Evolutionary conservation across 257 asterid species (phyloP), one percentile per base, ranked within the genome.

Genomic region (Eucommia ulmoides): DNA sequence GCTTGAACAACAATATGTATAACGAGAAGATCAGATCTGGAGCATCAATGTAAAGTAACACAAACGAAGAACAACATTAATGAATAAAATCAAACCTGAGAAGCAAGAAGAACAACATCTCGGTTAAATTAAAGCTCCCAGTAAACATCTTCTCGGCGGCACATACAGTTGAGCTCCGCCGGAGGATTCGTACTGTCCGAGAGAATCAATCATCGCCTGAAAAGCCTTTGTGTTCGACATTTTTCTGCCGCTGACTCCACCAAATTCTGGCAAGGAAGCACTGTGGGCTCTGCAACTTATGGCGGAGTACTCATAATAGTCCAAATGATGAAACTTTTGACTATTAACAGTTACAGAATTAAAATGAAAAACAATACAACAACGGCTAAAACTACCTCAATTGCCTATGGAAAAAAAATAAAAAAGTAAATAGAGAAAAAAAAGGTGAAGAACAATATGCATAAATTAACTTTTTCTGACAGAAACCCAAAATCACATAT

Each of bases 91-190:
- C n/a, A n/a, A n/a, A n/a, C n/a, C 96, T 88, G 94, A 65, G 95
- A 88, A 53, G 95, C 97, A 24, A 88, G 76, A 24, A 84, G 83
- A 38, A 79, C 54, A 10, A 95, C 95, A 67, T 79, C 86, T 41
- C 51, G 69, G 22, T 84, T 84, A 61, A 88, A 93, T 88, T 88
- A 71, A 88, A 84, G 68, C 65, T 72, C 7, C 89, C 94, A 1
- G 97, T 81, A 88, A 60, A 94, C 97, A 88, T 55, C 70, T 73
- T 12, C 97, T 95, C 16, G 97, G 66, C 20, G 97, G 95, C 52
- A 88, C 84, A 26, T 67, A 46, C 14, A 88, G 78, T 64, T 67
- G 92, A 20, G 84, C 83, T 19, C 97, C 97, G 20, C 95, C 97
- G 3, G 66, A 69, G 0, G 71, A 45, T 41, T 67, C 78, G 58